Evolutionary conservation across 371 early-diverging fungal genomes (phyloP).

Genomic region (Mucor plumbeus): DNA sequence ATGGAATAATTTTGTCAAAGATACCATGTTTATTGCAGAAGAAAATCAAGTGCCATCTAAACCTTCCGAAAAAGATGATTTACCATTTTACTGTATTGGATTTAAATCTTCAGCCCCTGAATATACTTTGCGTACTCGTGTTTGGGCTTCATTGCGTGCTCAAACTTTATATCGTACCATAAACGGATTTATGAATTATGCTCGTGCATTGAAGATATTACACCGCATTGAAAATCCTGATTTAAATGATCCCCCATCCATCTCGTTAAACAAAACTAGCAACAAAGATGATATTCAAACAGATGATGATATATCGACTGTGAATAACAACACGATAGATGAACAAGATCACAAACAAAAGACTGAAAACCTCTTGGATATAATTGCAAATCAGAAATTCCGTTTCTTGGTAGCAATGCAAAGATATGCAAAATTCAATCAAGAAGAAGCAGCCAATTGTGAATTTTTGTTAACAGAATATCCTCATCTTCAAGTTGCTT

Average conservation of each 20-base stretch:
- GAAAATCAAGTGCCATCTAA: slow-evolving; percentile 42
- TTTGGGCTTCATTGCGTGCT: slow-evolving; percentile 90
- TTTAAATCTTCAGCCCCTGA: slow-evolving; percentile 87
- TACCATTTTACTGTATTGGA: slow-evolving; percentile 85
- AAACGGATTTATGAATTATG: slow-evolving; percentile 91
- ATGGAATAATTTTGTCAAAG: slow-evolving; percentile 92
- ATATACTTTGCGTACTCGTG: slow-evolving; percentile 83
- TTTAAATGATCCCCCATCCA: slow-evolving; percentile 40
- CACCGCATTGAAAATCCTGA: slow-evolving; percentile 86
- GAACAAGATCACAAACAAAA: slow-evolving; percentile 31
- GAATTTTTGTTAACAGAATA: slow-evolving; percentile 80
- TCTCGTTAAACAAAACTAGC: background rate
- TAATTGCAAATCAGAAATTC: slow-evolving; percentile 80
- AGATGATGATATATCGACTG: slow-evolving; percentile 46
- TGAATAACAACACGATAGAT: slow-evolving; percentile 32
- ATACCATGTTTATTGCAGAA: slow-evolving; percentile 84
- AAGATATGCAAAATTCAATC: slow-evolving; percentile 76
- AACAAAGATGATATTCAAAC: background rate
- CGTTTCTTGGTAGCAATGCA: slow-evolving; percentile 91
- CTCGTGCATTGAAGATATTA: slow-evolving; percentile 81
- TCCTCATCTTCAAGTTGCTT: slow-evolving; percentile 84
- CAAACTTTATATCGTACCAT: slow-evolving; percentile 91
- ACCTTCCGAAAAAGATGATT: slow-evolving; percentile 69
- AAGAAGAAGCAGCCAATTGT: slow-evolving; percentile 80
- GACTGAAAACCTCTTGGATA: slow-evolving; percentile 64